These are phyloP conservation scores for Phalaenopsis hybrid DNA, from an alignment of 116 monocot species.

Conservation along the genomic window DNA sequence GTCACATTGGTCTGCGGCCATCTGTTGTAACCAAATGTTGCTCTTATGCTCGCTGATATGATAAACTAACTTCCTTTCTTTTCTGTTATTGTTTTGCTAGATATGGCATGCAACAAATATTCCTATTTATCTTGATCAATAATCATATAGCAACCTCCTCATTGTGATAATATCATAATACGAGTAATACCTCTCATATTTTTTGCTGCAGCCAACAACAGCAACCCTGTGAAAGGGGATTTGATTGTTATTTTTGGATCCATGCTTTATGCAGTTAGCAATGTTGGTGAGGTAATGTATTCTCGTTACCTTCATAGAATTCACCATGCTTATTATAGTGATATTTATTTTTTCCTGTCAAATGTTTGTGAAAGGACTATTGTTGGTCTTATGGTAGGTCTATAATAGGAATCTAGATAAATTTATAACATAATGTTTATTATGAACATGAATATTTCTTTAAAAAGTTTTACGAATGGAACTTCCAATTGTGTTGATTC, in stretches of 20 bases:
- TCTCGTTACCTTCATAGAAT: not conserved
- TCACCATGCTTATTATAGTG: not conserved
- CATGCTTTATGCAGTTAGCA: constrained; percentile 31
- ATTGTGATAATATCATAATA: not conserved
- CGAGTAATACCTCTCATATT: not conserved
- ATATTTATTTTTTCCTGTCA: not conserved
- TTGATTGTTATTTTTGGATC: constrained; percentile 26
- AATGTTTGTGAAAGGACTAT: not conserved
- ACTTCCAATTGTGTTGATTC: too few relatives aligned
- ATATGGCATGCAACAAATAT: too few relatives aligned
- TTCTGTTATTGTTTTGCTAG: too few relatives aligned
- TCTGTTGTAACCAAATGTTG: too few relatives aligned
- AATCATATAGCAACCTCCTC: not conserved
- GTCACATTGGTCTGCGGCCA: too few relatives aligned
- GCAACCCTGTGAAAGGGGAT: constrained; percentile 24
- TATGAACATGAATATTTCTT: too few relatives aligned
- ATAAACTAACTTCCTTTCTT: too few relatives aligned
- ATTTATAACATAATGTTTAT: too few relatives aligned
- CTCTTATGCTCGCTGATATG: too few relatives aligned
- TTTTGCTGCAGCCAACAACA: constrained; percentile 4
- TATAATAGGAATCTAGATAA: too few relatives aligned
- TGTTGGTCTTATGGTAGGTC: not conserved
- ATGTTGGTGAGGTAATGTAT: constrained; percentile 27
- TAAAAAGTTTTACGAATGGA: too few relatives aligned
- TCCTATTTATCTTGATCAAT: not conserved